A percentile compares a stretch with the other conserved stretches of the same genome.
These are phyloP conservation scores for Fomes fomentarius DNA, from an alignment of 1,284 basidiomycete species.

Conservation along the genomic window DNA sequence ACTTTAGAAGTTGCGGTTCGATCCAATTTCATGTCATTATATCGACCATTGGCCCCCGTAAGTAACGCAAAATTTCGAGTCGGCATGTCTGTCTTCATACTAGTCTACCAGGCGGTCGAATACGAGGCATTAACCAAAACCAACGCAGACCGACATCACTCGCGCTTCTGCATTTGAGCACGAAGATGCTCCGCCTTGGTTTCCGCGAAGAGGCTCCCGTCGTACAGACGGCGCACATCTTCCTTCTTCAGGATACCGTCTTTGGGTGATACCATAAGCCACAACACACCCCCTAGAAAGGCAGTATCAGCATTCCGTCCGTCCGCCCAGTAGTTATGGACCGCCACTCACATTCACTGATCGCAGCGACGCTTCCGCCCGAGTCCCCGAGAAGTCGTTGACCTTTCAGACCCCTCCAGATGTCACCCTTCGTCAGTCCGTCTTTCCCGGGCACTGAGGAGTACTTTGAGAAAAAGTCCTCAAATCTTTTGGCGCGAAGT, in stretches of 20 bases:
- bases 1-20: no score
- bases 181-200: background rate
- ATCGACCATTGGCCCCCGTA: no score
- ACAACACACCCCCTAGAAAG: slow-evolving; percentile 41
- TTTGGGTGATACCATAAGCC: background rate
- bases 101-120: no score
- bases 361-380: background rate
- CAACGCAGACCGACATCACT: no score
- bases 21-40: no score
- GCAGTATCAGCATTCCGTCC: background rate
- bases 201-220: slow-evolving; percentile 2
- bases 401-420: background rate
- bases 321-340: background rate
- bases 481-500: background rate
- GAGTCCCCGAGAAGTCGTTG: background rate
- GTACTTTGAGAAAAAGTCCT: slow-evolving; percentile 3
- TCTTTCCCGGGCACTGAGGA: background rate
- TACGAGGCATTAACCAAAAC: no score
- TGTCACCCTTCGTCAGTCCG: background rate
- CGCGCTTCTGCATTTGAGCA: no score
- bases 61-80: no score
- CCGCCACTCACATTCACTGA: background rate
- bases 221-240: slow-evolving; percentile 1
- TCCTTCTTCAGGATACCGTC: slow-evolving; percentile 1
- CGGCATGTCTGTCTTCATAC: no score